Base-by-base conservation (phyloP, 345 rosid species). In the Populus euphratica region DNA sequence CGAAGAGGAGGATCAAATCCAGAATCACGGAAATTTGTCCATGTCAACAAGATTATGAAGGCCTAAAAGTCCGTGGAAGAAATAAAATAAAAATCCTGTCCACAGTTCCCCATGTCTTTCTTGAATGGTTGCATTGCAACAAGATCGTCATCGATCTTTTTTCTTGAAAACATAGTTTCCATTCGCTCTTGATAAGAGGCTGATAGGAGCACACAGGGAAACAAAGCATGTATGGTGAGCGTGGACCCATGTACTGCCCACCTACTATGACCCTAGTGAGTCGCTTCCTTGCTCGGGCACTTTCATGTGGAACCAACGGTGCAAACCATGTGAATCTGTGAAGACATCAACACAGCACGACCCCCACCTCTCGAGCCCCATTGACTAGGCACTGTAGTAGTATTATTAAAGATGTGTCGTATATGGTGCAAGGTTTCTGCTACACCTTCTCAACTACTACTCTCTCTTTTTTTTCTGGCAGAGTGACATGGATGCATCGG, bases 241-340 rank as follows among this genome's bases (percentile, higher is more conserved):
- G 80, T 78, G 86, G 78, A 67, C 78, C 86, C 86, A 74, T 75
- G 79, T 83, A 83, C 77, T 50, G 77, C 74, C 85, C 87, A 82
- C 85, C 89, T 29, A 80, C 83, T 76, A 11, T 68, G 82, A 70
- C 74, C 71, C 77, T 21, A 56, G 6, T 36, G 47, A 59, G 6
- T 73, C 74, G 6, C 47, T 39, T 62, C 69, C 43, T 59, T 62
- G 49, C 67, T 31, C 11, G 27, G 76, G 47, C 17, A 49, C 16
- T 39, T 39, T 70, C 63, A 38, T 35, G 66, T 70, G 76, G 73
- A 31, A 73, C 75, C 76, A 47, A 27, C 56, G 81, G 81, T 75
- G 79, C 80, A 73, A 50, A 9, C 79, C 88, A 80, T 76, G 84
- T 81, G 86, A 79, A 67, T 31, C 41, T 49, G n/a, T 18, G 63